These are phyloP conservation scores for Vitis hybrid DNA, from an alignment of 177 flowering plant species.

Conservation along the genomic window DNA sequence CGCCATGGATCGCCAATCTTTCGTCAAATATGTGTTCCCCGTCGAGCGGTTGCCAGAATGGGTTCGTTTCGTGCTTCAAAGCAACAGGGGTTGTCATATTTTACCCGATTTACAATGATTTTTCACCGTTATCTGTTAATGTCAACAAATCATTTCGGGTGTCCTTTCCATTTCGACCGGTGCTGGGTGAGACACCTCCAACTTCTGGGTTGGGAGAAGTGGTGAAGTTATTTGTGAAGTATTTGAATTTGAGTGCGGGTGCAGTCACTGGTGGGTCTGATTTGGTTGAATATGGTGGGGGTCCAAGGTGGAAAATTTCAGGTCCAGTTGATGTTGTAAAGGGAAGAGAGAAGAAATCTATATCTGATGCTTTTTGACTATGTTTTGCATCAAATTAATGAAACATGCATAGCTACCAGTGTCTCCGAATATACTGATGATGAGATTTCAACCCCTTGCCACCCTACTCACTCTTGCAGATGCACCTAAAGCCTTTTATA, in stretches of 20 bases:
- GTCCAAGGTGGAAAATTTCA: conserved; percentile 31
- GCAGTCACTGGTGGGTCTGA: conserved; percentile 21
- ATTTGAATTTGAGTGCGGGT: conserved; percentile 49
- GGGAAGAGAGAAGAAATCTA: conserved; percentile 85
- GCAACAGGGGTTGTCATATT: conserved; percentile 34
- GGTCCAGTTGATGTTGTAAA: conserved; percentile 32
- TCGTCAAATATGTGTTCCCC: conserved; percentile 79
- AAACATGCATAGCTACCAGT: conserved; percentile 55
- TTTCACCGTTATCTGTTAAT: conserved; percentile 60
- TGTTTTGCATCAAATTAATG: conserved; percentile 81
- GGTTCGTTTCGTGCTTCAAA: conserved; percentile 54
- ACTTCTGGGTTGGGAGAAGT: conserved; percentile 69
- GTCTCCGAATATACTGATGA: conserved; percentile 67
- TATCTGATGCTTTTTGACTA: conserved; percentile 85
- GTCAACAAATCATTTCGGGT: conserved; percentile 51
- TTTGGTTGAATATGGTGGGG: conserved; percentile 29
- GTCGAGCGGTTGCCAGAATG: conserved; percentile 79
- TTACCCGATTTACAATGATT: conserved; percentile 73
- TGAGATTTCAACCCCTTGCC: conserved; percentile 76
- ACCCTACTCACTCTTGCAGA: conserved; percentile 69
- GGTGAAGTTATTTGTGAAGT: conserved; percentile 63
- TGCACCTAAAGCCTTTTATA: conserved; percentile 93
- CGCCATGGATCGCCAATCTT: conserved; percentile 58
- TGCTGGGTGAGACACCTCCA: conserved; percentile 66
- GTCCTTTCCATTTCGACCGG: conserved; percentile 42